A percentile compares a stretch with the other conserved stretches of the same genome.
phyloP scores from a whole-genome alignment of 1,139 yeast genomes.

The Sugiyamaella castrensis region DNA sequence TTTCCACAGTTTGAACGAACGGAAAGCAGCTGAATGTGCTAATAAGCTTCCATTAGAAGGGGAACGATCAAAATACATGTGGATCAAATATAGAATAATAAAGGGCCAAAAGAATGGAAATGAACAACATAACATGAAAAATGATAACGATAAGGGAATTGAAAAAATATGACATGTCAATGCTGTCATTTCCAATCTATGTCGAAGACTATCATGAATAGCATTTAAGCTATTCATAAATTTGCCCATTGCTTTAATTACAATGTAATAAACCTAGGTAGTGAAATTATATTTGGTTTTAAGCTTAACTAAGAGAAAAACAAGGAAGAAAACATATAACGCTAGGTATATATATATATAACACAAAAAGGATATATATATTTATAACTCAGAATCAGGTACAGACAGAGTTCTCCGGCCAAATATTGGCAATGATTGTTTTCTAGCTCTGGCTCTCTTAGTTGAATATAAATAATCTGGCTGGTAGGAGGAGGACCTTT shows the following conservation, averaged over 20 bases:
- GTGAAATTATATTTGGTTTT: not conserved
- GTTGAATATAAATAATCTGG: too few species aligned
- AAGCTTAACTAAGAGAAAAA: not conserved
- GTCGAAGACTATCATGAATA: constrained; percentile 18
- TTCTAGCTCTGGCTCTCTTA: too few species aligned
- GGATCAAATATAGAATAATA: constrained; percentile 49
- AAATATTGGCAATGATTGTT: too few species aligned
- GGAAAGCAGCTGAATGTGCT: constrained; percentile 56
- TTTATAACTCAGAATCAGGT: too few species aligned
- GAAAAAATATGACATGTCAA: constrained; percentile 76
- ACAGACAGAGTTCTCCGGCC: too few species aligned
- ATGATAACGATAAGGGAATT: constrained; percentile 56
- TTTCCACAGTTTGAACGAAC: constrained; percentile 63
- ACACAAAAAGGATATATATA: not conserved
- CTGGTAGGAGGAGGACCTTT: too few species aligned
- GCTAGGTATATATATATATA: not conserved
- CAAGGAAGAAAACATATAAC: not conserved
- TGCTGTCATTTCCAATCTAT: constrained; percentile 67
- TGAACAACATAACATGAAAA: constrained; percentile 57
- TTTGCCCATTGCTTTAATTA: not conserved
- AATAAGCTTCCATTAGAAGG: constrained; percentile 67
- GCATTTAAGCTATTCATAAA: not conserved
- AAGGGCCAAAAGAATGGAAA: constrained; percentile 72
- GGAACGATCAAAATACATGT: constrained; percentile 57
- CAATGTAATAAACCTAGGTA: not conserved